phyloP scores from a whole-genome alignment of 2,329 filamentous ascomycete species.

The Hymenoscyphus fructigenus region DNA sequence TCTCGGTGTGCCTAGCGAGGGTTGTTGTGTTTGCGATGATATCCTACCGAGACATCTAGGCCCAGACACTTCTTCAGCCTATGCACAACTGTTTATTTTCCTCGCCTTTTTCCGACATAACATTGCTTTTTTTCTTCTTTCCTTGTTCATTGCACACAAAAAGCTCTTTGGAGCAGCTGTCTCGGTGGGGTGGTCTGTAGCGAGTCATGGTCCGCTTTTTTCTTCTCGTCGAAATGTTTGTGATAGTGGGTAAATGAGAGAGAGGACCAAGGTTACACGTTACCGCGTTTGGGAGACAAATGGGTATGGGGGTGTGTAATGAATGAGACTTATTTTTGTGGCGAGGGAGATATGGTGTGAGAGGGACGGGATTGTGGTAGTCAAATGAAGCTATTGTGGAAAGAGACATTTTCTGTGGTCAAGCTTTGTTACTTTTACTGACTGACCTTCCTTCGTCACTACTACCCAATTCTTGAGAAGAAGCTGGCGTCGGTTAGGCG shows the following conservation, averaged over 20 bases:
- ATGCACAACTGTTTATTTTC: constrained; percentile 22
- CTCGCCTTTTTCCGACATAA: constrained; percentile 24
- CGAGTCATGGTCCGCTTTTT: constrained; percentile 22
- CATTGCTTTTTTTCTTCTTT: constrained; percentile 24
- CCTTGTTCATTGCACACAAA: constrained; percentile 29
- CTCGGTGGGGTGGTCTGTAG: constrained; percentile 29
- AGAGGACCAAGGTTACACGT: constrained; percentile 10
- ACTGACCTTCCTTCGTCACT: constrained; percentile 11
- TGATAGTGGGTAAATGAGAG: constrained; percentile 24
- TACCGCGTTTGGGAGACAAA: constrained; percentile 9
- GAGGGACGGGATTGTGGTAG: constrained; percentile 10
- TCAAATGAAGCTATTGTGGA: constrained; percentile 15
- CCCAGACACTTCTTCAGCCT: constrained; percentile 27
- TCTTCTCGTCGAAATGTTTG: constrained; percentile 24
- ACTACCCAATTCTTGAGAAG: constrained; percentile 7
- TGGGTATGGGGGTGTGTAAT: constrained; percentile 14
- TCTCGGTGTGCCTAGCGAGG: constrained; percentile 33
- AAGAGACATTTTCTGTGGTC: constrained; percentile 13
- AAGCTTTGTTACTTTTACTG: constrained; percentile 16
- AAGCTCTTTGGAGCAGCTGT: constrained; percentile 28
- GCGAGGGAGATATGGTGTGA: constrained; percentile 11
- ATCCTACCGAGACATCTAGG: constrained; percentile 37
- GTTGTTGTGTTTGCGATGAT: constrained; percentile 37
- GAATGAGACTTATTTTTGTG: constrained; percentile 23
- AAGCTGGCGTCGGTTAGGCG: constrained; percentile 17